A percentile compares a stretch with the other conserved stretches of the same genome.
Conservation (phyloP, 345 rosid species). For the Salix exigua region DNA sequence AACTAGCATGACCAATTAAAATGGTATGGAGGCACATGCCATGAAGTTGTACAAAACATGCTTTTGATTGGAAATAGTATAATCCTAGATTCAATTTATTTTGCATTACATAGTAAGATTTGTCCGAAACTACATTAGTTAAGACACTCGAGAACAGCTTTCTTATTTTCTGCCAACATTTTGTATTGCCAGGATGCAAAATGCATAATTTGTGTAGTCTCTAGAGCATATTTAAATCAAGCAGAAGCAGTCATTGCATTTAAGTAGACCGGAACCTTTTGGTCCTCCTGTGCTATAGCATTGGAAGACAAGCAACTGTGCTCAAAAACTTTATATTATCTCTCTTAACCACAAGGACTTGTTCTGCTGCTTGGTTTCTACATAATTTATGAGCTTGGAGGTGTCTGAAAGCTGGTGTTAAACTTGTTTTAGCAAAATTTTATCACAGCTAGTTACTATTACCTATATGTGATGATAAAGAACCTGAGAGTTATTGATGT, state of each 20-base stretch:
- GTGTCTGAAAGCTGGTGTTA: neutral
- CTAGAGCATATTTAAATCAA: neutral
- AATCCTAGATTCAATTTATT: no score
- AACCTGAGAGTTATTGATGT: neutral
- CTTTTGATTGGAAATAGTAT: no score
- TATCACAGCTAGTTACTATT: neutral
- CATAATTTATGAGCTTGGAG: neutral
- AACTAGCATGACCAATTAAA: neutral
- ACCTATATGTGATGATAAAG: neutral
- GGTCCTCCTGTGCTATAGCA: neutral
- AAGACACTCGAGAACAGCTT: no score
- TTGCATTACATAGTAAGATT: no score
- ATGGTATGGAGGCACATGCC: neutral
- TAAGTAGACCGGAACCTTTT: neutral
- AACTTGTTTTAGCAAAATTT: neutral
- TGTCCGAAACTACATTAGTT: no score
- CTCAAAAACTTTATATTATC: neutral
- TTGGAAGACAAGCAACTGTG: neutral
- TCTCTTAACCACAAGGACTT: neutral
- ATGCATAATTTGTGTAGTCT: neutral
- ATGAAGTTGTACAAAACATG: no score
- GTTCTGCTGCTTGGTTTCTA: neutral
- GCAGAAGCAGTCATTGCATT: neutral
- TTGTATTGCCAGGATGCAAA: neutral
- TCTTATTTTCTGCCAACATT: neutral